phyloP scores from a whole-genome alignment of 306 rosid species.

The Morella rubra region DNA sequence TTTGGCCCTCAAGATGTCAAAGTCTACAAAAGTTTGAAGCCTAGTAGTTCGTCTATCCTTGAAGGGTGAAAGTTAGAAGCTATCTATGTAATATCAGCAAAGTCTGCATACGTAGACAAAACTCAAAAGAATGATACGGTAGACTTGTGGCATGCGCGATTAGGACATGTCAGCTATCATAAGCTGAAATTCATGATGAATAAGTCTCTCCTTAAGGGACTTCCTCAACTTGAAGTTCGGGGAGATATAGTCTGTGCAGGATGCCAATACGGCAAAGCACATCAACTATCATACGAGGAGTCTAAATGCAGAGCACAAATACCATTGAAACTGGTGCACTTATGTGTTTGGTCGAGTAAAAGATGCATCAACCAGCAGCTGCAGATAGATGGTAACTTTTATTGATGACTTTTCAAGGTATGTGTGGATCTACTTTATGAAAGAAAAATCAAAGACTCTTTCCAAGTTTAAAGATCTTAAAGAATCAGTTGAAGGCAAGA shows the following conservation, averaged over 20 bases:
- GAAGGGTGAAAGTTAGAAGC: neutral
- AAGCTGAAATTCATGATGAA: slow-evolving; percentile 9
- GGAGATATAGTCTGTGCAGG: neutral
- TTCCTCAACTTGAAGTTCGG: neutral
- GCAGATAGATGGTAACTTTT: neutral
- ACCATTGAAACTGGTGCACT: slow-evolving; percentile 5
- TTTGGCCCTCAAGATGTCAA: neutral
- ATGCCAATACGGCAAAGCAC: neutral
- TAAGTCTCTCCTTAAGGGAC: neutral
- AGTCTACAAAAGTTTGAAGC: neutral
- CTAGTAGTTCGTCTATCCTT: neutral
- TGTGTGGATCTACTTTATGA: neutral
- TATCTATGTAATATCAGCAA: slow-evolving; percentile 1
- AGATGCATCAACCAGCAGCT: neutral
- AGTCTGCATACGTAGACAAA: neutral
- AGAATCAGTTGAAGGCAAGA: neutral
- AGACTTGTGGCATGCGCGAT: slow-evolving; percentile 1
- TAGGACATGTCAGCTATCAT: slow-evolving; percentile 12
- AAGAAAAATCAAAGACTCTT: neutral
- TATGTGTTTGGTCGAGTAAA: neutral
- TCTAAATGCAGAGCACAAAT: neutral
- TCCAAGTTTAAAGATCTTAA: neutral
- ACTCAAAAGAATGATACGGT: slow-evolving; percentile 4
- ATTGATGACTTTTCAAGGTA: neutral
- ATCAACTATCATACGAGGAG: neutral